Evolutionary conservation across 1,139 yeast genomes (phyloP), one percentile per base, ranked within the genome.

Genomic region (Diutina pseudorugosa): DNA sequence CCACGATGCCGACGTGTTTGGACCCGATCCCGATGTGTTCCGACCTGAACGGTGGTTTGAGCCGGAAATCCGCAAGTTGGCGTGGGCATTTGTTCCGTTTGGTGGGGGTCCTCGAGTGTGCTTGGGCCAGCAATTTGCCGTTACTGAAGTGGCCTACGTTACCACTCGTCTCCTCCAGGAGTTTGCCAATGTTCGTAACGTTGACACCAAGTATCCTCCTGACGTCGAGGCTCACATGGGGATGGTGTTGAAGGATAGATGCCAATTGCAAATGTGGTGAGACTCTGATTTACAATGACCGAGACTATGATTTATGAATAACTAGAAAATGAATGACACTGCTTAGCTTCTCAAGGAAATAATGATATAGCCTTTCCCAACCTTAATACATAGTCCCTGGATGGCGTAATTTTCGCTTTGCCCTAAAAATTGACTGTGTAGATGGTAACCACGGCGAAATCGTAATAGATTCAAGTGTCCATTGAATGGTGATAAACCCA

Each of bases 111-210:
- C 58, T 0, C 55, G 60, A 1, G 50, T 57, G 21, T 57, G 60
- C 43, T 52, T 57, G 51, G 60, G 60, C 9, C 60, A 57, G 50
- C 56, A 57, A 48, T 56, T 52, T 45, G 59, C 58, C 44, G 18
- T 49, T 14, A 49, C 51, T n/a, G 51, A 49, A 30, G 42, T 33
- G 11, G 18, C 41, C 20, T 49, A 49, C 27, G 51, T 49, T 19
- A n/a, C 44, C 7, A 16, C 25, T 7, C 30, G 51, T 3, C n/a
- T 49, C 19, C 7, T 21, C n/a, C 51, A 49, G 41, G 41, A 21
- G 36, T 49, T 49, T 40, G 20, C 33, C 16, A 14, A 20, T 6
- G 33, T 40, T 6, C 16, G 5, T 9, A 23, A 23, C 23, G 18
- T 8, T 21, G 36, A 40, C 23, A 23, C 40, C 27, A n/a, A 25